Conservation (phyloP, 352 stramenopile species). For the Pythium biforme region DNA sequence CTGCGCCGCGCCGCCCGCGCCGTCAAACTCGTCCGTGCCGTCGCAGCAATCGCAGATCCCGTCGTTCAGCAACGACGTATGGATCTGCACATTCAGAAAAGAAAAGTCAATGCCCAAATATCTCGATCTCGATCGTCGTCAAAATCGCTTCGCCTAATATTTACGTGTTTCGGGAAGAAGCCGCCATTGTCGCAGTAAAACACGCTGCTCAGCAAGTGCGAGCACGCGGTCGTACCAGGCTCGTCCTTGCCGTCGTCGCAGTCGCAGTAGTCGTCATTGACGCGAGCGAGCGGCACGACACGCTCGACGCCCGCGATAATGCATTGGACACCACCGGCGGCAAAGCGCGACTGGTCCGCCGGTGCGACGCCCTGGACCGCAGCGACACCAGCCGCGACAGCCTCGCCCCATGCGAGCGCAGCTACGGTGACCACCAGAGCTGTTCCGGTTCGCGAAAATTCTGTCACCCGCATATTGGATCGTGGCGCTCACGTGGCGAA, state of each 20-base stretch:
- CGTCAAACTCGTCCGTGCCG: conserved; percentile 88
- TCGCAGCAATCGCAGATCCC: conserved; percentile 98
- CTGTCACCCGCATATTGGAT: not conserved
- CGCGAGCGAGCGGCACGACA: conserved; percentile 34
- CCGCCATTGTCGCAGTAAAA: conserved; percentile 80
- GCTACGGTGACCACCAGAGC: not conserved
- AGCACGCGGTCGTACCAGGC: conserved; percentile 80
- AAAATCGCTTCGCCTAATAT: not conserved
- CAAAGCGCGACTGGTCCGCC: conserved; percentile 32
- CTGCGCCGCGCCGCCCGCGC: not conserved
- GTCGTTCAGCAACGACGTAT: conserved; percentile 89
- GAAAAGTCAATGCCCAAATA: not conserved
- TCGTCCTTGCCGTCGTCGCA: conserved; percentile 90
- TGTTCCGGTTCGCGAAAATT: conserved; percentile 11
- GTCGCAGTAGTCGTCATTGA: conserved; percentile 96
- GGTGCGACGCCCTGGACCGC: conserved; percentile 46
- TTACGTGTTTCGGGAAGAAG: conserved; percentile 57
- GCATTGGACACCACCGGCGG: conserved; percentile 31
- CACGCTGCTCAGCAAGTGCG: conserved; percentile 40
- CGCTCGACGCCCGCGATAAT: conserved; percentile 29
- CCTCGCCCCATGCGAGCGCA: not conserved
- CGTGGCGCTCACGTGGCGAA: conserved; percentile 19
- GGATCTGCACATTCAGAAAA: conserved; percentile 33
- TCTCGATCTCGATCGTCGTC: not conserved
- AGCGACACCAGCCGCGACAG: too few species aligned